phyloP scores from a whole-genome alignment of 1,284 basidiomycete genomes.

The Sanghuangporus sanghuang region DNA sequence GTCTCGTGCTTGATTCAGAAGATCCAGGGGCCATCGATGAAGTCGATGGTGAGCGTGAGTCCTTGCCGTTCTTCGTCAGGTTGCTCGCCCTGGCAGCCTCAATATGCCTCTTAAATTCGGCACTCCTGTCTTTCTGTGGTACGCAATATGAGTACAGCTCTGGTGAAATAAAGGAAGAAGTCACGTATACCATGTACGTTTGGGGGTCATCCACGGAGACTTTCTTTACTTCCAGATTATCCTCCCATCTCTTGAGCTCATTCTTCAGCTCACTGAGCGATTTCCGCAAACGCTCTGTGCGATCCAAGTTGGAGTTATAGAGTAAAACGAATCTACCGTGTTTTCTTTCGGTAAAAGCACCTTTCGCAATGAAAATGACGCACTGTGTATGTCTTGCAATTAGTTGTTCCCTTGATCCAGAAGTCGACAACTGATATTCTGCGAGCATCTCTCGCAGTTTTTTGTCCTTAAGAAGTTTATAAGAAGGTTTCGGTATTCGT shows the following conservation, averaged over 20 bases:
- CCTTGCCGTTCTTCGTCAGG: not conserved
- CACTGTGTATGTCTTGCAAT: conserved; percentile 59
- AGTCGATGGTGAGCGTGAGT: no score
- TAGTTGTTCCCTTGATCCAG: conserved; percentile 47
- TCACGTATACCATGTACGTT: conserved; percentile 40
- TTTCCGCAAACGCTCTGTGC: conserved; percentile 40
- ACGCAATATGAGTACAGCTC: not conserved
- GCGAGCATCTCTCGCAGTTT: conserved; percentile 53
- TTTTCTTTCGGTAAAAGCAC: not conserved
- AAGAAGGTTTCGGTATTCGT: conserved; percentile 61
- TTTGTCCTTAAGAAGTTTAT: conserved; percentile 57
- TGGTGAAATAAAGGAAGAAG: not conserved
- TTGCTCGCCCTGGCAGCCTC: conserved; percentile 3
- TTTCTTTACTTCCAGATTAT: conserved; percentile 38
- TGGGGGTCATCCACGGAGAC: conserved; percentile 37
- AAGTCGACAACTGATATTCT: conserved; percentile 44
- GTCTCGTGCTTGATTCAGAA: not conserved
- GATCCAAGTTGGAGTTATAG: conserved; percentile 69
- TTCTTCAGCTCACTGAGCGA: conserved; percentile 40
- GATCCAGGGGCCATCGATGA: not conserved
- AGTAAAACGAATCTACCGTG: conserved; percentile 56
- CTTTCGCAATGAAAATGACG: conserved; percentile 12
- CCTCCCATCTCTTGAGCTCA: conserved; percentile 59
- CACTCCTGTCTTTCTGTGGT: conserved; percentile 6
- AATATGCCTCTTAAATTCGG: conserved; percentile 15